Evolutionary conservation across 179 eudicot genomes (phyloP).

Genomic region (Dionaea muscipula): DNA sequence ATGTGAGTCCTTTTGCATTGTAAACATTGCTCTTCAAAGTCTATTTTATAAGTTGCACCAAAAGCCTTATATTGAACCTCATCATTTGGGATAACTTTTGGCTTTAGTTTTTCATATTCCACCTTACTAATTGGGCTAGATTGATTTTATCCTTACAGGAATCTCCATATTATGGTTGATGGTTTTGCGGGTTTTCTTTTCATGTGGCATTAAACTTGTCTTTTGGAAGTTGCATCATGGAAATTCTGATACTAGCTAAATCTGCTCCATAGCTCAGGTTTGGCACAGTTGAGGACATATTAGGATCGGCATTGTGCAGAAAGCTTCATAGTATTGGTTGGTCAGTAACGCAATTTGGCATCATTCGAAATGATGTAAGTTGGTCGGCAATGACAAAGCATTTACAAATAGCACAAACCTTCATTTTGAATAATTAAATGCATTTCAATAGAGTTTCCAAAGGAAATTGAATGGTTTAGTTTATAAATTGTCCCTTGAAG

Average conservation of each 20-base stretch:
- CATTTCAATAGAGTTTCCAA: background rate
- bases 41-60: too few relatives aligned
- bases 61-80: too few relatives aligned
- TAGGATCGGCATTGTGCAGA: constrained; percentile 58
- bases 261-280: constrained; percentile 70
- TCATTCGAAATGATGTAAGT: constrained; percentile 74
- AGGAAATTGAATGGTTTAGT: too few relatives aligned
- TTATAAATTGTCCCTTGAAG: too few relatives aligned
- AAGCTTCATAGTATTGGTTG: constrained; percentile 82
- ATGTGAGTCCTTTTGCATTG: too few relatives aligned
- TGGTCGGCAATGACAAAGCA: background rate
- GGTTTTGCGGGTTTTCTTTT: background rate
- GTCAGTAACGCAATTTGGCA: constrained; percentile 56
- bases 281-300: constrained; percentile 61
- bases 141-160: background rate
- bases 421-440: background rate
- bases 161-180: background rate
- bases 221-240: background rate
- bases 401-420: too few relatives aligned
- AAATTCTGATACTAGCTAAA: constrained; percentile 13
- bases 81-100: too few relatives aligned
- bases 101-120: too few relatives aligned
- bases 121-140: too few relatives aligned
- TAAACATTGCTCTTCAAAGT: too few relatives aligned
- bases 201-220: background rate